These are phyloP conservation scores for Ashbya aceris DNA, from an alignment of 1,139 yeast species.

Conservation along the genomic window DNA sequence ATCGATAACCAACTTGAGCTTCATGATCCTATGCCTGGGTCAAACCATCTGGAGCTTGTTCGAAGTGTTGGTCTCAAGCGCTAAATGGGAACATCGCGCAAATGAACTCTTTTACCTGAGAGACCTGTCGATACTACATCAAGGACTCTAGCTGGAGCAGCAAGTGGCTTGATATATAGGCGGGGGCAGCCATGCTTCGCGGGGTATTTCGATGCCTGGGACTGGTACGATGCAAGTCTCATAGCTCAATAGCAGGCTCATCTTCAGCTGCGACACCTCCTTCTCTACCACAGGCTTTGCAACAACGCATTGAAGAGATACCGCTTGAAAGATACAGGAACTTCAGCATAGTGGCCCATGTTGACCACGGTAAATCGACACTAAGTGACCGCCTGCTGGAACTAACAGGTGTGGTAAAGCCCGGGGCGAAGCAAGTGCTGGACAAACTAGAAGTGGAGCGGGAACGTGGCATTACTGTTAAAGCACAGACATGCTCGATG, in stretches of 20 bases:
- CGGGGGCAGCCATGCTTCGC: too few species aligned
- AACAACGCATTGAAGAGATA: constrained; percentile 55
- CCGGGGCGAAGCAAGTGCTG: constrained; percentile 72
- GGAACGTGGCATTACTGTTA: constrained; percentile 92
- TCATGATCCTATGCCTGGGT: constrained; percentile 14
- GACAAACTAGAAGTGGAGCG: constrained; percentile 92
- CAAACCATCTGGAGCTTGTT: background rate
- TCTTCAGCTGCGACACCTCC: too few species aligned
- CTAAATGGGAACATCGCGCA: too few species aligned
- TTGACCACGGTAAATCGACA: constrained; percentile 95
- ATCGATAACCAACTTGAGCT: constrained; percentile 24
- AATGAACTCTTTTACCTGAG: too few species aligned
- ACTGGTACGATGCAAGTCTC: too few species aligned
- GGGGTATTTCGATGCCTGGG: too few species aligned
- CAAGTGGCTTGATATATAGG: too few species aligned
- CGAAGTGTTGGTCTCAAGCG: too few species aligned
- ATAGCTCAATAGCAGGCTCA: too few species aligned
- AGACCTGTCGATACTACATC: too few species aligned
- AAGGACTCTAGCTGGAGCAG: too few species aligned
- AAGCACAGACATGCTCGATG: constrained; percentile 96
- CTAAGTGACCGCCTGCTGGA: constrained; percentile 80
- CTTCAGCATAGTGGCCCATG: constrained; percentile 93
- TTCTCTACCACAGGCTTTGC: constrained; percentile 14
- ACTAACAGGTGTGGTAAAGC: constrained; percentile 77
- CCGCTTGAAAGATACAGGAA: constrained; percentile 80